These are phyloP conservation scores for Nicotiana noctiflora DNA, from an alignment of 257 asterid species.

Conservation along the genomic window DNA sequence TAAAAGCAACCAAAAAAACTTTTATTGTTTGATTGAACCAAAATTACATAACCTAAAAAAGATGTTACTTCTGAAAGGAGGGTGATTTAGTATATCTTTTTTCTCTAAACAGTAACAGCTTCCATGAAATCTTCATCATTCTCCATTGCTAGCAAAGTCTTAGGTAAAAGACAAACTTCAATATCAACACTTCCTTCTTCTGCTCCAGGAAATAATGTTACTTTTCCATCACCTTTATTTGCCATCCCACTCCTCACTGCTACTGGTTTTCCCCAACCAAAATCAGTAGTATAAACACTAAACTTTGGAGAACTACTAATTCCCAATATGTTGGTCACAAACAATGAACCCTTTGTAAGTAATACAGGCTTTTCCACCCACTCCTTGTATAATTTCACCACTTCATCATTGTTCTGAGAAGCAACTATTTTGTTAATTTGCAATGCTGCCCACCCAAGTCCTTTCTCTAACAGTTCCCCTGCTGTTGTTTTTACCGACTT, in stretches of 20 bases:
- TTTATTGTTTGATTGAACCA: background rate
- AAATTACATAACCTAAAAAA: background rate
- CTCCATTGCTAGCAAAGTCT: slow-evolving; percentile 25
- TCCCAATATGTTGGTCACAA: background rate
- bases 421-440: slow-evolving; percentile 4
- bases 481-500: background rate
- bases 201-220: slow-evolving; percentile 24
- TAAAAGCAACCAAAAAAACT: background rate
- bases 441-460: slow-evolving; percentile 12
- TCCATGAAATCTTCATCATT: slow-evolving; percentile 39
- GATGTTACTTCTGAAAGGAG: background rate
- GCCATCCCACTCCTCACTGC: slow-evolving; percentile 44
- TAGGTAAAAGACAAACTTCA: slow-evolving; percentile 29
- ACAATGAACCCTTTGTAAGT: accelerated
- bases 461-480: background rate
- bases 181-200: slow-evolving; percentile 48
- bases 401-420: background rate
- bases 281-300: slow-evolving; percentile 20
- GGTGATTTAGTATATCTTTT: background rate
- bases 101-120: background rate
- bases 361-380: slow-evolving; percentile 8
- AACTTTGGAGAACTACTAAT: slow-evolving; percentile 44
- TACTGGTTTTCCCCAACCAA: slow-evolving; percentile 39
- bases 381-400: background rate
- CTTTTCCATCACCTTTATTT: slow-evolving; percentile 31